Evolutionary conservation across 495 filamentous ascomycete species (phyloP), one percentile per base, ranked within the genome.

Genomic region (Penicillium ucsense): DNA sequence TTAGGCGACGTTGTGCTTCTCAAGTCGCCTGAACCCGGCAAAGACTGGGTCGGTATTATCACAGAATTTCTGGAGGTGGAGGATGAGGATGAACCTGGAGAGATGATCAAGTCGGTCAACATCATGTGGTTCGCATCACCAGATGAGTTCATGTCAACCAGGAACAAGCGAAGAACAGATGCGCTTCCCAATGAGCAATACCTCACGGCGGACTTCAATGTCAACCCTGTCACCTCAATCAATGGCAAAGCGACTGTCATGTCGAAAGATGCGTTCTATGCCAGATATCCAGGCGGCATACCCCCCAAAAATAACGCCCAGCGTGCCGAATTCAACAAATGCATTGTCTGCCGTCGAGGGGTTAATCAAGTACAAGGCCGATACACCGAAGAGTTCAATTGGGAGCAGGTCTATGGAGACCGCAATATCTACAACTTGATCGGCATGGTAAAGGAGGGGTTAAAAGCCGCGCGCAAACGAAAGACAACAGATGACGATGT

Each of bases 41-140:
- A 92, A 54, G 84, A 88, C 9, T 98, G 94, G 86, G 83, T 91
- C 6, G 92, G 84, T 10, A 83, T 98, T 50, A 83, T 95, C 38
- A 84, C 80, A 47, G 80, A 89, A 28, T 94, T 96, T 48, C 51
- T 76, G 35, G 77, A 84, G 48, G 77, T 84, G 35, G 79, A 86
- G 12, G 74, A 76, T 32, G 71, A 77, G n/a, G 77, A 79, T 8
- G 76, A 76, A 31, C 65, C 71, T 29, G 64, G 60, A 4, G 73
- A 72, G 36, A 49, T 70, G 27, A 56, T 73, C 53, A 74, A 77
- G 61, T 76, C 78, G 4, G 86, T 83, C 40, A 82, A 84, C 52
- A 88, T 95, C 60, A 76, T 84, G 74, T 98, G 92, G 92, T 95
- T 97, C 56, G 88, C 85, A 8, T 87, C 87, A 2, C 81, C 89